Base-by-base conservation (phyloP, 2,329 filamentous ascomycete species). In the Fusarium begoniae region DNA sequence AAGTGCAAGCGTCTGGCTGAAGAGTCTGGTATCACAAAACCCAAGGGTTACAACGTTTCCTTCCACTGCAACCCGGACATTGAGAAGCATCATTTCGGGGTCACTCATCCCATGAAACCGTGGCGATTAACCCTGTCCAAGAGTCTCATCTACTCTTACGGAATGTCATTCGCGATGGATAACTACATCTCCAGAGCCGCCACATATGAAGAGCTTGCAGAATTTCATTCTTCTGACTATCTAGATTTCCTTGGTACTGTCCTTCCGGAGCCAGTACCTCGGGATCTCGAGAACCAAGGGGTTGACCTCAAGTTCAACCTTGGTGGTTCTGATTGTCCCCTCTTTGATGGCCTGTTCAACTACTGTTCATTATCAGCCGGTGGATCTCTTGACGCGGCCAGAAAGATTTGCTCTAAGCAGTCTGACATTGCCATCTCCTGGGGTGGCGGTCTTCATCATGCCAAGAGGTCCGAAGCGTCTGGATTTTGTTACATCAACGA, bases 401-500 rank as follows among this genome's bases (percentile, higher is more conserved):
- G 94, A 69, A 97, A 97, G 81, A 90, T 99, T 43, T 93, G 92
- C 80, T 93, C 94, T 78, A 88, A 91, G 54, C 93, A 98, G 83
- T 94, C 95, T 37, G 94, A 98, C 80, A 98, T 99, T 80, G 96
- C 96, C 63, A 95, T 99, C 79, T 97, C 97, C 78, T 99, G 96
- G 96, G 96, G 95, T 24, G 96, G 96, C 41, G 96, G 96, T 17
- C 89, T 99, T 37, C 96, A 99, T 82, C 96, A 99, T 80, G 96
- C 96, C 51, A 98, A 98, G 83, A 96, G 96, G 81, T 90, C 92
- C 60, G 95, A 98, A 83, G 96, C 96, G 1, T 96, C 93, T 20
- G 96, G 96, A 1, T 99, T 99, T 83, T 99, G 96, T 85, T 99
- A 99, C 84, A 95, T 98, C 84, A 99, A 99, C 82, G 96, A 99